Percentiles rank a stretch among this genome's conserved stretches.
phyloP scores from a whole-genome alignment of 192 early-diverging fungal species.

The Gonapodya prolifera region DNA sequence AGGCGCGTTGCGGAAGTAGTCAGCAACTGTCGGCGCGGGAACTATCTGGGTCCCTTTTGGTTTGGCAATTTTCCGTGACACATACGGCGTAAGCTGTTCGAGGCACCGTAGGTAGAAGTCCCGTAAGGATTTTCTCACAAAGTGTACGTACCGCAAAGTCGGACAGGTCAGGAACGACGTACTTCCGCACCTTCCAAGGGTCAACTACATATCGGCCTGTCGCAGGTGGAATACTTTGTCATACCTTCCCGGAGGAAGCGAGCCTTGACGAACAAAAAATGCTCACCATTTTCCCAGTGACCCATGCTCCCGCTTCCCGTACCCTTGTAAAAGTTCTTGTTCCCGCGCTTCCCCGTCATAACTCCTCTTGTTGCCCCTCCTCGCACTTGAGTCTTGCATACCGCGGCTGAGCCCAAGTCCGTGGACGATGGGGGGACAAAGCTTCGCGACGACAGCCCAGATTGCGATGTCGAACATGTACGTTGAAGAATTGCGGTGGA shows the following conservation, averaged over 20 bases:
- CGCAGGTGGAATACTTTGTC: background rate
- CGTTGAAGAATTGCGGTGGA: no score
- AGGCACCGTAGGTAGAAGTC: background rate
- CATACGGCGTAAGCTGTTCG: slow-evolving; percentile 7
- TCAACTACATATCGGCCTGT: slow-evolving; percentile 43
- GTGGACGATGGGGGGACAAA: background rate
- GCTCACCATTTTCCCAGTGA: background rate
- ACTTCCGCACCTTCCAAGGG: slow-evolving; percentile 42
- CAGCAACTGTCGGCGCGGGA: background rate
- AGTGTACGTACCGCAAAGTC: slow-evolving; percentile 21
- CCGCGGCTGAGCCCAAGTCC: background rate
- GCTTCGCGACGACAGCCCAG: no score
- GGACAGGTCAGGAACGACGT: slow-evolving; percentile 45
- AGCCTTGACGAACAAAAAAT: no score
- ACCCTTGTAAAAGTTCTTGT: slow-evolving; percentile 51
- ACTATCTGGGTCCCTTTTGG: slow-evolving; percentile 10
- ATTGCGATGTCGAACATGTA: no score
- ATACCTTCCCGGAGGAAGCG: background rate
- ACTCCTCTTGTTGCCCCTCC: slow-evolving; percentile 19
- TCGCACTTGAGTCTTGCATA: background rate
- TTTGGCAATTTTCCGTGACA: background rate
- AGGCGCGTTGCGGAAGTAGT: background rate
- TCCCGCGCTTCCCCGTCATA: slow-evolving; percentile 32
- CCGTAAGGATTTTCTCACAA: background rate
- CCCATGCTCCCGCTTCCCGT: slow-evolving; percentile 6